Evolutionary conservation across 345 rosid species (phyloP).

Genomic region (Cardamine resedifolia): DNA sequence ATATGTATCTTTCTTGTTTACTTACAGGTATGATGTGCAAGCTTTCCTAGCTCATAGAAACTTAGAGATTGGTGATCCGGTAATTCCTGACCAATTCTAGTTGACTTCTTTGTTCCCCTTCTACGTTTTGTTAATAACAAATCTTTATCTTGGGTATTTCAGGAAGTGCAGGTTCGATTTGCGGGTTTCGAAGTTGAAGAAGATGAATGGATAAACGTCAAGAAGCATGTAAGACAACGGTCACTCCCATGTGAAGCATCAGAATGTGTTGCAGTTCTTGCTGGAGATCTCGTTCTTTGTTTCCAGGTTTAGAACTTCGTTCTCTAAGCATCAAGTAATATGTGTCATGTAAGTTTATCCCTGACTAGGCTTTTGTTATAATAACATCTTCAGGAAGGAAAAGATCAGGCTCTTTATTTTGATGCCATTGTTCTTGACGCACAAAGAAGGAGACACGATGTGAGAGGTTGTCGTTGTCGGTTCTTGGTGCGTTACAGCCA

Average conservation of each 20-base stretch:
- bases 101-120: conserved; percentile 20
- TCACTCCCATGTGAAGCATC: conserved; percentile 99
- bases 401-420: conserved; percentile 96
- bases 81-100: conserved; percentile 32
- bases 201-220: conserved; percentile 94
- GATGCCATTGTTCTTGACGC: conserved; percentile 98
- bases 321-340: conserved; percentile 7
- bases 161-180: conserved; percentile 95
- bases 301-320: conserved; percentile 64
- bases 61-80: conserved; percentile 76
- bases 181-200: conserved; percentile 95
- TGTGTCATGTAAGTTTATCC: conserved; percentile 12
- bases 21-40: conserved; percentile 82
- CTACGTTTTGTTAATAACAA: conserved; percentile 2
- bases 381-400: conserved; percentile 74
- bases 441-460: conserved; percentile 96
- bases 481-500: conserved; percentile 96
- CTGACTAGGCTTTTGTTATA: background rate
- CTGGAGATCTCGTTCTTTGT: conserved; percentile 95
- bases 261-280: conserved; percentile 98
- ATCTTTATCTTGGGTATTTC: conserved; percentile 40
- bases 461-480: conserved; percentile 98
- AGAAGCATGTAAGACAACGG: conserved; percentile 80
- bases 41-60: conserved; percentile 68
- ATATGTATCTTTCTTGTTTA: conserved; percentile 13